Evolutionary conservation across 352 stramenopile genomes (phyloP).

Genomic region (Globisporangium spiculum): DNA sequence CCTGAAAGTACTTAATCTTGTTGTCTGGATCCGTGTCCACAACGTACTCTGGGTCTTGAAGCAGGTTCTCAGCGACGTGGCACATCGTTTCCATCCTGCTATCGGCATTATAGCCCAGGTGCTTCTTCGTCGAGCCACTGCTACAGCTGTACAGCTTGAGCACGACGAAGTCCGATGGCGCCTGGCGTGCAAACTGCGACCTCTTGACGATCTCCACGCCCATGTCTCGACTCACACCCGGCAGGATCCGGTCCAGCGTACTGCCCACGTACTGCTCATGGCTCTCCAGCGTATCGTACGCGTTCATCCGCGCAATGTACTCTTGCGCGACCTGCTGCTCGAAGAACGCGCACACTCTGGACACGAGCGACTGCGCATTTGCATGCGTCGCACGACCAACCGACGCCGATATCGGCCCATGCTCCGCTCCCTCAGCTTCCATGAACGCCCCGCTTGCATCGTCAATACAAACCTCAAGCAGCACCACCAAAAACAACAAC

Average conservation of each 20-base stretch:
- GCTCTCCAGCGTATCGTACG: constrained; percentile 24
- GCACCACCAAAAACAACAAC: constrained; percentile 1
- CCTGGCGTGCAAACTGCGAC: constrained; percentile 25
- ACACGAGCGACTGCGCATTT: background rate
- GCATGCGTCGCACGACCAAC: background rate
- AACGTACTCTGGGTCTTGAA: constrained; percentile 16
- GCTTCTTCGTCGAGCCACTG: background rate
- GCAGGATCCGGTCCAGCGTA: constrained; percentile 10
- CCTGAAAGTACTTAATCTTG: constrained; percentile 35
- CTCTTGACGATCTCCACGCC: constrained; percentile 20
- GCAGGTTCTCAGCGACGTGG: constrained; percentile 21
- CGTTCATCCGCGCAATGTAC: constrained; percentile 37
- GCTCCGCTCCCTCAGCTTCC: background rate
- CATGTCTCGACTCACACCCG: background rate
- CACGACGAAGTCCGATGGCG: constrained; percentile 66
- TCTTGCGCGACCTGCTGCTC: constrained; percentile 28
- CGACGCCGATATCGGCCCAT: background rate
- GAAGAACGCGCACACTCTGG: constrained; percentile 33
- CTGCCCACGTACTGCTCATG: constrained; percentile 38
- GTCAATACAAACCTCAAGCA: background rate
- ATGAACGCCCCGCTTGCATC: background rate
- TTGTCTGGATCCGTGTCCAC: background rate
- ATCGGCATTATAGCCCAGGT: background rate
- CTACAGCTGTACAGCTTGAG: constrained; percentile 47
- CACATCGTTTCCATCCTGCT: constrained; percentile 16